A percentile compares a stretch with the other conserved stretches of the same genome.
These are phyloP conservation scores for Dillenia turbinata DNA, from an alignment of 164 flowering plant species.

Conservation along the genomic window DNA sequence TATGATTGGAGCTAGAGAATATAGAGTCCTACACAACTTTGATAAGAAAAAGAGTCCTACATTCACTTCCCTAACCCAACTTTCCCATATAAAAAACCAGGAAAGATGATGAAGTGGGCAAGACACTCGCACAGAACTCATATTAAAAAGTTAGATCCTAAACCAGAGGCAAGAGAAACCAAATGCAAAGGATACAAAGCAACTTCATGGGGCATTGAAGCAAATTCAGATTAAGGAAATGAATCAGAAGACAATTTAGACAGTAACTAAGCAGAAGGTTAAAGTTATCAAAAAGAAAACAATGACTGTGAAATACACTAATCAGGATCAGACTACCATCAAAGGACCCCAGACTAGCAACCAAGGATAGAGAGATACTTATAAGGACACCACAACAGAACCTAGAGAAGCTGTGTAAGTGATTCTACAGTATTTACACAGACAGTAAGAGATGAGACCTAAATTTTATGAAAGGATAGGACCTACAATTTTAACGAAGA, in stretches of 20 bases:
- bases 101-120: conserved; percentile 29
- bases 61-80: conserved; percentile 31
- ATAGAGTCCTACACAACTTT: conserved; percentile 6
- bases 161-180: background rate
- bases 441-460: conserved; percentile 14
- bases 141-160: conserved; percentile 12
- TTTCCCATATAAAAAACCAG: conserved; percentile 39
- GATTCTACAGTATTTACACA: conserved; percentile 30
- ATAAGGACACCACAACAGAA: conserved; percentile 1
- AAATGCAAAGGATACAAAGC: conserved; percentile 6
- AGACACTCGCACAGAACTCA: conserved; percentile 16
- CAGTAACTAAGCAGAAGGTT: conserved; percentile 5
- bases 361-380: background rate
- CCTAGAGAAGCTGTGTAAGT: conserved; percentile 5
- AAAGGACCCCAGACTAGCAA: background rate
- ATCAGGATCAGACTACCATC: background rate
- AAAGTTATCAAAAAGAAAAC: background rate
- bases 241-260: background rate
- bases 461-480: background rate
- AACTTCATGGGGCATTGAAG: background rate
- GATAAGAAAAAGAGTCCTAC: conserved; percentile 14
- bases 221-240: conserved; percentile 1
- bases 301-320: background rate
- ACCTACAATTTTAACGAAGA: too few species aligned
- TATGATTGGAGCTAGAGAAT: conserved; percentile 16